phyloP scores from a whole-genome alignment of 176 grass and related monocot genomes.

The Juncus inflexus region DNA sequence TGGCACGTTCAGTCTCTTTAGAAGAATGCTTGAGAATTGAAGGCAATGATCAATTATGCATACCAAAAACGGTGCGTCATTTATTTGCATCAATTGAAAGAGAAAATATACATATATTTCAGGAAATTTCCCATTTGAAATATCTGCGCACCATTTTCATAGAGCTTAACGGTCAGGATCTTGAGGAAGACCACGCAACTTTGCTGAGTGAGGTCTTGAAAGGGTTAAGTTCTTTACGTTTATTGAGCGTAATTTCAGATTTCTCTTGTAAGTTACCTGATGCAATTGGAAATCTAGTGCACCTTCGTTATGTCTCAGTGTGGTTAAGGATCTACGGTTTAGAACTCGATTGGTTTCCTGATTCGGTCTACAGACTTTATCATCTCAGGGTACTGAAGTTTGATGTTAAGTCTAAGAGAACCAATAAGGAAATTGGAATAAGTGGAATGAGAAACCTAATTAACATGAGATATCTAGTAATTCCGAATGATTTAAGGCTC shows the following conservation, averaged over 20 bases:
- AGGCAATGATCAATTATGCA: background rate
- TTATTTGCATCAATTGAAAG: conserved; percentile 18
- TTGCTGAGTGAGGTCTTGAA: conserved; percentile 10
- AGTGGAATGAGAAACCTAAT: conserved; percentile 21
- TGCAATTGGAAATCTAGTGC: conserved; percentile 21
- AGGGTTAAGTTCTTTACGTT: background rate
- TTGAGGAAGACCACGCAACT: background rate
- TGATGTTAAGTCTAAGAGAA: background rate
- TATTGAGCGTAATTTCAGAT: conserved; percentile 27
- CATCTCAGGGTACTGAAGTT: conserved; percentile 31
- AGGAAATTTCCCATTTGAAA: conserved; percentile 26
- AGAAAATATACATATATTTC: conserved; percentile 13
- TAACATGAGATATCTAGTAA: conserved; percentile 30
- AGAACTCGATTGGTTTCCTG: conserved; percentile 26
- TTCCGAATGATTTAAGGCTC: background rate
- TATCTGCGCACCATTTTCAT: conserved; percentile 30
- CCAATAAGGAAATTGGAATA: conserved; percentile 6
- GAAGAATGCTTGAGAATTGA: conserved; percentile 35
- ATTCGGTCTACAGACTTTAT: conserved; percentile 33
- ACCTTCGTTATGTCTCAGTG: conserved; percentile 35
- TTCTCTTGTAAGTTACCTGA: conserved; percentile 16
- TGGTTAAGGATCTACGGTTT: background rate
- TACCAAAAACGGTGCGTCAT: conserved; percentile 19
- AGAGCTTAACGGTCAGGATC: conserved; percentile 25
- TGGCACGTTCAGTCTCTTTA: conserved; percentile 25